These are phyloP conservation scores for Pueraria montana DNA, from an alignment of 306 rosid species.

Conservation along the genomic window DNA sequence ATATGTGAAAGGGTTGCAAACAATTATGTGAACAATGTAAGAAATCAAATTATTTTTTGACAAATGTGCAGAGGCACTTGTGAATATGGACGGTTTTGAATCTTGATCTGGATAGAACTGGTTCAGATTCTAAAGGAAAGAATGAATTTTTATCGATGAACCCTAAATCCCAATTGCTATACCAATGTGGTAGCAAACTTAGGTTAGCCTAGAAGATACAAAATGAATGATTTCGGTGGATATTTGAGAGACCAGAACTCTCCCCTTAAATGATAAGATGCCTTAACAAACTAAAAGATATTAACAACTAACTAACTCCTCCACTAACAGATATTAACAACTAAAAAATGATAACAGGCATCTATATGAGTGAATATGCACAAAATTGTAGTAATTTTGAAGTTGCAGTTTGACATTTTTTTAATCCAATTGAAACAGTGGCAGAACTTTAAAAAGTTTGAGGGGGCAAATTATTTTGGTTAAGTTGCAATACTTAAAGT, in stretches of 20 bases:
- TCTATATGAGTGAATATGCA: not conserved
- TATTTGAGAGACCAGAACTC: not conserved
- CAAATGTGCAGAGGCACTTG: constrained; percentile 10
- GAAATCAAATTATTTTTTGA: not conserved
- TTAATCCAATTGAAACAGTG: too few relatives aligned
- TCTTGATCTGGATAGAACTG: not conserved
- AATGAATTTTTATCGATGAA: not conserved
- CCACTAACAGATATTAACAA: not conserved
- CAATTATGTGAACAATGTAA: not conserved
- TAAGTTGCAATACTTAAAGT: not conserved
- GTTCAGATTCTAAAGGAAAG: not conserved
- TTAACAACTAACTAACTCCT: not conserved
- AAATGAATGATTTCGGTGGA: not conserved
- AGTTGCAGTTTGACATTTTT: too few relatives aligned
- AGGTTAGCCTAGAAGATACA: not conserved
- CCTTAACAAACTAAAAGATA: not conserved
- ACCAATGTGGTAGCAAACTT: not conserved
- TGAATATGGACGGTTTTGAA: not conserved
- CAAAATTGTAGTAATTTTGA: too few relatives aligned
- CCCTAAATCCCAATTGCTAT: not conserved
- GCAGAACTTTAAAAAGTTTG: too few relatives aligned
- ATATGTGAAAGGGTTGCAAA: not conserved
- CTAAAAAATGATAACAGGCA: not conserved
- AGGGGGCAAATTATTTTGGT: not conserved
- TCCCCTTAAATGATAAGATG: not conserved